Conservation (phyloP, 352 stramenopile species). For the Globisporangium cylindrosporum region DNA sequence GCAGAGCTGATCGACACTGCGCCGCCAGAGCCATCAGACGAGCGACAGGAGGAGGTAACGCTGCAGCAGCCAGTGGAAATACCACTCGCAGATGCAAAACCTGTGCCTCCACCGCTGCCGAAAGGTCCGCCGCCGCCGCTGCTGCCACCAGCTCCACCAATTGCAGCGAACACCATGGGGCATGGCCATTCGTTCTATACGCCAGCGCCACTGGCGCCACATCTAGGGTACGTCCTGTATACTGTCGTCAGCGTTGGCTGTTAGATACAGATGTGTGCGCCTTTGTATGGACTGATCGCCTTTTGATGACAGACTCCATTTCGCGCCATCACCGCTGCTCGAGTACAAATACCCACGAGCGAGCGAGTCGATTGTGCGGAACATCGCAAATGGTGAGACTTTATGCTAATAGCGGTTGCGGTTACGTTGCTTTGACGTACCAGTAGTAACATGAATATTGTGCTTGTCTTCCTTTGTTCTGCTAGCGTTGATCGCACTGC, state of each 20-base stretch:
- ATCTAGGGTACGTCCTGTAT: constrained; percentile 52
- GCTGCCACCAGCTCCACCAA: constrained; percentile 11
- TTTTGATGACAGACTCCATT: constrained; percentile 58
- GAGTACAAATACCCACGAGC: constrained; percentile 88
- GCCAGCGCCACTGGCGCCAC: constrained; percentile 57
- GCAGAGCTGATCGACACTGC: constrained; percentile 27
- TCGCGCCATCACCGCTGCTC: constrained; percentile 74
- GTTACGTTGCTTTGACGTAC: neutral
- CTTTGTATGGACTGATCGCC: neutral
- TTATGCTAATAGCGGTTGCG: neutral
- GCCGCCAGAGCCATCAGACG: neutral
- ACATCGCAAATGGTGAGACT: constrained; percentile 81
- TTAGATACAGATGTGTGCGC: neutral
- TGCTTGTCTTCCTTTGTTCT: neutral
- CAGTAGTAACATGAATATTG: neutral
- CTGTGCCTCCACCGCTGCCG: constrained; percentile 21
- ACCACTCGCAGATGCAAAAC: constrained; percentile 15
- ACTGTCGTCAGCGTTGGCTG: neutral
- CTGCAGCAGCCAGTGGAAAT: neutral
- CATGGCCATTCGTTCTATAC: constrained; percentile 15
- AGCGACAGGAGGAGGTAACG: neutral
- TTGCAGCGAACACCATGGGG: neutral
- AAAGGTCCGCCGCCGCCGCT: constrained; percentile 32
- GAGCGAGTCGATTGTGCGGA: constrained; percentile 69
- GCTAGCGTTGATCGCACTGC: constrained; percentile 79